These are phyloP conservation scores for Cryptomeria japonica DNA, from an alignment of 75 land plant species.

Conservation along the genomic window DNA sequence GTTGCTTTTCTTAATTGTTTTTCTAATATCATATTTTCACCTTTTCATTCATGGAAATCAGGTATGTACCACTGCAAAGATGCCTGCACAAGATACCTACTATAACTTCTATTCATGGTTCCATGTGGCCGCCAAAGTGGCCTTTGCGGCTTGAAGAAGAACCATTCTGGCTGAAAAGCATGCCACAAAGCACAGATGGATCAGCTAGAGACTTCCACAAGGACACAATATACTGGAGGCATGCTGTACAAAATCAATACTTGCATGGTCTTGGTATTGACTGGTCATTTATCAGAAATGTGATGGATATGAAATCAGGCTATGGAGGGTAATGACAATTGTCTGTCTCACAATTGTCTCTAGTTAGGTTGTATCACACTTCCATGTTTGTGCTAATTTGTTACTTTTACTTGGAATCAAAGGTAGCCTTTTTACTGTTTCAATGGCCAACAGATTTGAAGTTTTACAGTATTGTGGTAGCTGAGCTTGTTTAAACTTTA, in stretches of 20 bases:
- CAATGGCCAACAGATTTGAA: not conserved
- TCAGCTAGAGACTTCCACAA: constrained; percentile 35
- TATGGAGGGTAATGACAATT: constrained; percentile 79
- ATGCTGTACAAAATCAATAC: constrained; percentile 63
- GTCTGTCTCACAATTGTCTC: not conserved
- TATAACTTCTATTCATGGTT: not conserved
- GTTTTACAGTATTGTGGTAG: not conserved
- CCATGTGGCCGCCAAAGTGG: constrained; percentile 57
- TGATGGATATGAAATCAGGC: constrained; percentile 95
- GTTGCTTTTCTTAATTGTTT: not conserved
- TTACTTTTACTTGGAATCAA: not conserved
- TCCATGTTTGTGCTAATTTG: not conserved
- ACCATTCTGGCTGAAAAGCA: constrained; percentile 38
- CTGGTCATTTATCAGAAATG: constrained; percentile 79
- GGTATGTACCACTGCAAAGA: constrained; percentile 61
- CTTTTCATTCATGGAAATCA: constrained; percentile 12
- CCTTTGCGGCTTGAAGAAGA: constrained; percentile 59
- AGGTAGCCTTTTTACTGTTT: not conserved
- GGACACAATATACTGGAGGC: constrained; percentile 68
- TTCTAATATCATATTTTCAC: not conserved
- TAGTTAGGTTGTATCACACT: not conserved
- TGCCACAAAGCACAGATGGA: constrained; percentile 18
- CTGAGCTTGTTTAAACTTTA: not conserved
- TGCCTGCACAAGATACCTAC: constrained; percentile 46
- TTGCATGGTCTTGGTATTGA: constrained; percentile 48